phyloP scores from a whole-genome alignment of 108 stramenopile species.

The Fragilariopsis cylindrus region DNA sequence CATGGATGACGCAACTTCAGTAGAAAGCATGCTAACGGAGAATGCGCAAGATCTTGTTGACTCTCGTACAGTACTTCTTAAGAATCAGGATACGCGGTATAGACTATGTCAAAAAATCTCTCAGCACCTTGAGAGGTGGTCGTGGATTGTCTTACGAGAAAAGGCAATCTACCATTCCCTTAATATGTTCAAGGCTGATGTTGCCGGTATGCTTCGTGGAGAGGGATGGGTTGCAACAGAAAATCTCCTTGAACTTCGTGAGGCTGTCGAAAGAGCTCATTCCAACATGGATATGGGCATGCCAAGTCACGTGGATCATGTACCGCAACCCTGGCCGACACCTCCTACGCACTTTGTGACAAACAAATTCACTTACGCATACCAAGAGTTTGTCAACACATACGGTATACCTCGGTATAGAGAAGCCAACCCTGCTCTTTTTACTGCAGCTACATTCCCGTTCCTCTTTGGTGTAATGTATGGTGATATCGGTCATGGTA shows the following conservation, averaged over 20 bases:
- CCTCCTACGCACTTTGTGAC: constrained; percentile 97
- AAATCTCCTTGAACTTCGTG: constrained; percentile 63
- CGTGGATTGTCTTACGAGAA: constrained; percentile 89
- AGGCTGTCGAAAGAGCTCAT: constrained; percentile 81
- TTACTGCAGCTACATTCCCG: constrained; percentile 98
- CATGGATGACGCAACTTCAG: constrained; percentile 87
- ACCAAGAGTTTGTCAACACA: constrained; percentile 99
- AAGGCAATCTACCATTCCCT: constrained; percentile 97
- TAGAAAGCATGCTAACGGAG: constrained; percentile 83
- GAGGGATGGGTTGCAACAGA: constrained; percentile 96
- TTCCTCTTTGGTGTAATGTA: constrained; percentile 99
- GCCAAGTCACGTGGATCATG: constrained; percentile 87
- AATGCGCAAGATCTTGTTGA: constrained; percentile 90
- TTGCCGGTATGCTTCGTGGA: constrained; percentile 93
- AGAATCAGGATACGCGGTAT: constrained; percentile 95
- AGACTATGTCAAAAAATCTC: constrained; percentile 91
- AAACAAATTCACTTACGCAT: constrained; percentile 93
- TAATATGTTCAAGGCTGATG: constrained; percentile 97
- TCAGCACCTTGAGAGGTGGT: constrained; percentile 86
- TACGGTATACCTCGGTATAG: constrained; percentile 98
- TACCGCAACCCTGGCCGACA: constrained; percentile 91
- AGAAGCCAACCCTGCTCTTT: constrained; percentile 98
- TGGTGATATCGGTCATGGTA: constrained; percentile 97
- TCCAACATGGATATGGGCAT: constrained; percentile 87
- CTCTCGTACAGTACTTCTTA: constrained; percentile 87